Percentiles rank a stretch among this genome's conserved stretches.
phyloP scores from a whole-genome alignment of 116 monocot species.

The Papilionanthe hybrid region DNA sequence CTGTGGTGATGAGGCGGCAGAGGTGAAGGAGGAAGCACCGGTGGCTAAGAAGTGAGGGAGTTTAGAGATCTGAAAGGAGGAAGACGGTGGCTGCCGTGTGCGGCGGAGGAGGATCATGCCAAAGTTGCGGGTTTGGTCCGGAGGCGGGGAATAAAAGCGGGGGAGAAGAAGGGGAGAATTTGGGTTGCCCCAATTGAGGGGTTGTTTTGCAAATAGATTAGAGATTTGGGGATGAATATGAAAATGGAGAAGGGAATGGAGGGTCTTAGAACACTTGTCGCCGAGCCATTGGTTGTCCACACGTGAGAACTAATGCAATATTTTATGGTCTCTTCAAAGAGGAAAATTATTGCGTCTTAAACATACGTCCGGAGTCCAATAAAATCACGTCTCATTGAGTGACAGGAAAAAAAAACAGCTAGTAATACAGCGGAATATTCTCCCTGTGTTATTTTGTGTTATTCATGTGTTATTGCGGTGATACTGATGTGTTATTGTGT shows the following conservation, averaged over 20 bases:
- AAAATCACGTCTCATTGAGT: too few species aligned
- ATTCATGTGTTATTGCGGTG: too few species aligned
- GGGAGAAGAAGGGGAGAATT: neutral
- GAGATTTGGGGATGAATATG: neutral
- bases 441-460: too few species aligned
- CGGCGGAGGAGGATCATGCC: constrained; percentile 10
- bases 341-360: too few species aligned
- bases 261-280: too few species aligned
- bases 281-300: too few species aligned
- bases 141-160: neutral
- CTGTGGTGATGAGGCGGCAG: neutral
- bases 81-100: neutral
- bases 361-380: too few species aligned
- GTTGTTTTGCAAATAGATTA: neutral
- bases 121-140: neutral
- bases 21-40: constrained; percentile 3
- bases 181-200: neutral
- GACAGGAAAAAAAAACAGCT: too few species aligned
- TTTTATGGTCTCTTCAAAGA: too few species aligned
- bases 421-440: too few species aligned
- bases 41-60: neutral
- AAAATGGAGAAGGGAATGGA: neutral
- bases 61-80: neutral
- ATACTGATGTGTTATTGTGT: too few species aligned
- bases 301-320: too few species aligned